These are phyloP conservation scores for Fusarium paranaense DNA, from an alignment of 2,329 filamentous ascomycete genomes.

Conservation along the genomic window DNA sequence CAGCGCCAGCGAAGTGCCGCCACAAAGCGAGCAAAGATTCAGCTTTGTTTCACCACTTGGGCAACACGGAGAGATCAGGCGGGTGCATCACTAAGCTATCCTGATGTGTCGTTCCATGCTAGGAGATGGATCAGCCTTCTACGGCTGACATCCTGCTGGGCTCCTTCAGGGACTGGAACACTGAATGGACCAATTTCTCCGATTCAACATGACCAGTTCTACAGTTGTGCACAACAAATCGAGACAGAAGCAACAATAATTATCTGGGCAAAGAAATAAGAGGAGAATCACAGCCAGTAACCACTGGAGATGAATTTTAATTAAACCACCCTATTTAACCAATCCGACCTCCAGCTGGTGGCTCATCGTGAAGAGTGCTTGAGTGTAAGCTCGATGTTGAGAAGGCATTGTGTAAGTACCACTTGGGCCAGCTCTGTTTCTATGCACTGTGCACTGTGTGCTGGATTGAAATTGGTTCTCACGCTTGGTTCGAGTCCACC, in stretches of 20 bases:
- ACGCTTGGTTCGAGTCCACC: background rate
- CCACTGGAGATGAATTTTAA: background rate
- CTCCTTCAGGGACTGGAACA: background rate
- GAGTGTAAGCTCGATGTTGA: background rate
- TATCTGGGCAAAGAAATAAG: background rate
- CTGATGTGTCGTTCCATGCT: background rate
- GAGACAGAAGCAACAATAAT: background rate
- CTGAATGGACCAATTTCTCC: background rate
- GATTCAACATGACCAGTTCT: background rate
- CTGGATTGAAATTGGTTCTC: background rate
- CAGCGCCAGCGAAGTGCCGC: background rate
- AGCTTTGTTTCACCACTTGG: background rate
- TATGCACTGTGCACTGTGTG: background rate
- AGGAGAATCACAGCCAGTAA: background rate
- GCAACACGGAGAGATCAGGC: background rate
- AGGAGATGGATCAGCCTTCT: background rate
- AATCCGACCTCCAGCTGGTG: background rate
- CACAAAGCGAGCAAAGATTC: background rate
- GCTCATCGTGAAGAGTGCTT: background rate
- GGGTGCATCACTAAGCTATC: background rate
- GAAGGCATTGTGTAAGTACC: background rate
- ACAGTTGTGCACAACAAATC: background rate
- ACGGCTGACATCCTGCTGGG: background rate
- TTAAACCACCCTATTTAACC: background rate
- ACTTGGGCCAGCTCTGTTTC: background rate